Evolutionary conservation across 495 filamentous ascomycete species (phyloP), one percentile per base, ranked within the genome.

Genomic region (Halenospora varia): DNA sequence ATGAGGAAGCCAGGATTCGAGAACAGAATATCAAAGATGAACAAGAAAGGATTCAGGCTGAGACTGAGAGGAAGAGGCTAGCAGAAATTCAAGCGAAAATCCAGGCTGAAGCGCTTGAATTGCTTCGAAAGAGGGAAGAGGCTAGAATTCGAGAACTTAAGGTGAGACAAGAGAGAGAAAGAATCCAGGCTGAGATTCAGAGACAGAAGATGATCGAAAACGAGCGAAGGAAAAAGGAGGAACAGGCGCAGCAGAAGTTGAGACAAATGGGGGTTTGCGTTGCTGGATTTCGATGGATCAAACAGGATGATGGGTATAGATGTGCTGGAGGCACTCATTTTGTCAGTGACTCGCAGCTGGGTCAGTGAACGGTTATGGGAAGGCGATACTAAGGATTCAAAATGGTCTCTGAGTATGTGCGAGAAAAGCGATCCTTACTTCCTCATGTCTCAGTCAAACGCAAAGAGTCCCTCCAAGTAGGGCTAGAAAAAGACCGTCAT

Each of bases 251-350:
- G 71, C 54, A 60, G 41, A 82, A 76, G 57, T 61, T 86, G 53
- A 57, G 55, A 56, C 44, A 56, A 13, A 75, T 82, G 73, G 84
- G 83, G 0, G 26, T 66, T 0, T 88, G 83, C 62, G 64, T 64
- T 10, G 20, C 45, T 25, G 83, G 83, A 0, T 86, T 48, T 64
- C 59, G 63, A 3, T 87, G 83, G 84, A 77, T 86, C 29, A 73
- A 71, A 46, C 76, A 83, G 66, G 51, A 0, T 1, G 58, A 51
- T 2, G 82, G 83, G 4, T 86, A 82, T 66, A 57, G 81, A 15
- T 85, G 83, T 60, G 69, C 72, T 3, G 82, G 73, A 0, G 82
- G 83, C 0, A 54, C 51, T 9, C 81, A 86, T 70, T 83, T 48
- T 17, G 63, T 83, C 26, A 62, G 66, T 6, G 62, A 77, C 65